phyloP scores from a whole-genome alignment of 495 filamentous ascomycete species.

The Aspergillus homomorphus region DNA sequence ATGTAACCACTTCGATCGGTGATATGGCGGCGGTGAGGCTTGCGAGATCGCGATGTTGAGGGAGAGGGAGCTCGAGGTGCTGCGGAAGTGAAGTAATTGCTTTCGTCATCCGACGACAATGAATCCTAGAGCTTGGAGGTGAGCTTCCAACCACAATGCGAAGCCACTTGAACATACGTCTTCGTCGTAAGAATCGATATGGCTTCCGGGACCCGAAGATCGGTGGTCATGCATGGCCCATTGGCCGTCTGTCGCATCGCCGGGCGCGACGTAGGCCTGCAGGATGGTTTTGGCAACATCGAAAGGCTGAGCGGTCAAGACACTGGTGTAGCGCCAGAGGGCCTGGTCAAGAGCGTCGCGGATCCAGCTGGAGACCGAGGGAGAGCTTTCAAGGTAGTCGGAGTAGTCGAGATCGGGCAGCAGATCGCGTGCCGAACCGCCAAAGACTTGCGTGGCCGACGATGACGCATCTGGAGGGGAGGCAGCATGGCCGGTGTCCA shows the following conservation, averaged over 20 bases:
- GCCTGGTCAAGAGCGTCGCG: slow-evolving; percentile 74
- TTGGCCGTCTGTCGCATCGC: slow-evolving; percentile 31
- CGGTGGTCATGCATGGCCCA: slow-evolving; percentile 23
- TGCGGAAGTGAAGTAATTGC: slow-evolving; percentile 78
- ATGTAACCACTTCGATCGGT: slow-evolving; percentile 53
- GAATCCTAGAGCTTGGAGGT: slow-evolving; percentile 25
- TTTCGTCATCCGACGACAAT: slow-evolving; percentile 71
- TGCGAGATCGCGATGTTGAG: slow-evolving; percentile 49
- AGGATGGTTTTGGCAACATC: slow-evolving; percentile 93
- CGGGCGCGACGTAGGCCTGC: slow-evolving; percentile 64
- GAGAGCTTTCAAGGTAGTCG: slow-evolving; percentile 77
- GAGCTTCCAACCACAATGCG: slow-evolving; percentile 1
- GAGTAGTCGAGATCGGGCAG: slow-evolving; percentile 86
- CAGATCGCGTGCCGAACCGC: slow-evolving; percentile 76
- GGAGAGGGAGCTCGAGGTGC: slow-evolving; percentile 57
- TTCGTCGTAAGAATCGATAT: slow-evolving; percentile 35
- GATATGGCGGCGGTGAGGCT: slow-evolving; percentile 36
- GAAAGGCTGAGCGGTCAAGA: slow-evolving; percentile 89
- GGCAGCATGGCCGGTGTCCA: slow-evolving; percentile 33
- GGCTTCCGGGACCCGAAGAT: slow-evolving; percentile 27
- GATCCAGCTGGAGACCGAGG: slow-evolving; percentile 66
- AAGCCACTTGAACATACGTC: slow-evolving; percentile 20
- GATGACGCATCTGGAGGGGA: slow-evolving; percentile 44
- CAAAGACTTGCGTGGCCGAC: slow-evolving; percentile 45
- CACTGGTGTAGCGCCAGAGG: slow-evolving; percentile 78